Conservation (phyloP, 2,329 filamentous ascomycete species). For the Hymenoscyphus salicellus region DNA sequence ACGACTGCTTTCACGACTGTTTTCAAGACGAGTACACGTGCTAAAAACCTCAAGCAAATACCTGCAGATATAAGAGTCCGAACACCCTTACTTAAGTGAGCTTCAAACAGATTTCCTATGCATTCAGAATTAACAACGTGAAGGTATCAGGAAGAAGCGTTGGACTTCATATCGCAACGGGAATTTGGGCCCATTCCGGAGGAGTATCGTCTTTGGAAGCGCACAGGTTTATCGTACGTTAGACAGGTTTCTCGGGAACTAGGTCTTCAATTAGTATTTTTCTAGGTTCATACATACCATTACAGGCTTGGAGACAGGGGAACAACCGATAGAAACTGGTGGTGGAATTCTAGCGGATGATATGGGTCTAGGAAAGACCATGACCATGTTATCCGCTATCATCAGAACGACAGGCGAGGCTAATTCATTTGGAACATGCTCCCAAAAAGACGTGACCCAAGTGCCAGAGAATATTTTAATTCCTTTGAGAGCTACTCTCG, state of each 20-base stretch:
- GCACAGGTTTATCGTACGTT: no score
- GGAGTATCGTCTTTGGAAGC: conserved; percentile 37
- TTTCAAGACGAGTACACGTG: background rate
- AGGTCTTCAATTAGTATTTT: no score
- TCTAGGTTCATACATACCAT: conserved; percentile 76
- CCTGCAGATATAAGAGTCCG: background rate
- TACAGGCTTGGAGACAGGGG: conserved; percentile 59
- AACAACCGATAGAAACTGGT: conserved; percentile 59
- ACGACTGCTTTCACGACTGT: no score
- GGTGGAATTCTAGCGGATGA: conserved; percentile 58
- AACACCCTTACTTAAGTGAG: background rate
- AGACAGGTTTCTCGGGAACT: no score
- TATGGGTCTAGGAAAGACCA: conserved; percentile 56
- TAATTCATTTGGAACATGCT: background rate
- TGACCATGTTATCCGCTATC: conserved; percentile 46
- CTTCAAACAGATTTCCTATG: no score
- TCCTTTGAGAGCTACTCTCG: conserved; percentile 40
- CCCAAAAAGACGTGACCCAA: no score
- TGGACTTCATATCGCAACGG: conserved; percentile 41
- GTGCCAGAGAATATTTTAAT: no score
- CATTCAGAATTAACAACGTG: no score
- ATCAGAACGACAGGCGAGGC: conserved; percentile 27
- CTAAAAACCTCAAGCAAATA: background rate
- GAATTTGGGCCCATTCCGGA: conserved; percentile 38
- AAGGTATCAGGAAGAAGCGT: conserved; percentile 41